Evolutionary conservation across 1,284 basidiomycete species (phyloP).

Genomic region (Omphalotus olearius): DNA sequence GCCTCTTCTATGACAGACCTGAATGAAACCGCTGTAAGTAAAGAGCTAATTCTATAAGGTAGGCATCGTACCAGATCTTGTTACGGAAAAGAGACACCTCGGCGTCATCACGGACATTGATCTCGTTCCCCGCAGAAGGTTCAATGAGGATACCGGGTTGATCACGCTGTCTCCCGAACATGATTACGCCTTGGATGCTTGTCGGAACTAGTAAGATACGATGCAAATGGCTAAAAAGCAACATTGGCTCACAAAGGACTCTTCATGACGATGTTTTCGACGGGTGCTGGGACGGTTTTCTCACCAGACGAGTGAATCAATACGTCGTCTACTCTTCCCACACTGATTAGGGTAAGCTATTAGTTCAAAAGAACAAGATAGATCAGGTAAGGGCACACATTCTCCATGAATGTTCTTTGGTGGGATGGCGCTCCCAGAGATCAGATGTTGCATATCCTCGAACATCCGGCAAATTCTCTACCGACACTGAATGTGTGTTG

Average conservation of each 20-base stretch:
- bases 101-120: constrained; percentile 2
- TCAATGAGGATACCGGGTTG: constrained; percentile 12
- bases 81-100: constrained; percentile 8
- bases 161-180: constrained; percentile 10
- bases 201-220: not conserved
- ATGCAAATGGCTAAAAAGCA: not conserved
- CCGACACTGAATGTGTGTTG: constrained; percentile 22
- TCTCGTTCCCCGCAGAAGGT: constrained; percentile 3
- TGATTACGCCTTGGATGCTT: constrained; percentile 8
- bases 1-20: constrained; percentile 26
- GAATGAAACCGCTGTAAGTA: not conserved
- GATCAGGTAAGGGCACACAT: constrained; percentile 25
- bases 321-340: constrained; percentile 33
- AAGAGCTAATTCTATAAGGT: not conserved
- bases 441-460: constrained; percentile 32
- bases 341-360: constrained; percentile 18
- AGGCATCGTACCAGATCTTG: constrained; percentile 8
- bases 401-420: constrained; percentile 25
- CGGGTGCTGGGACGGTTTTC: constrained; percentile 35
- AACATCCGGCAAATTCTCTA: constrained; percentile 28
- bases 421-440: constrained; percentile 28
- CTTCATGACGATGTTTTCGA: constrained; percentile 31
- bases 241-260: constrained; percentile 24
- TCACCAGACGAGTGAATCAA: constrained; percentile 37
- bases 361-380: not conserved